Base-by-base conservation (phyloP, 192 early-diverging fungal genomes). In the Mortierella claussenii region DNA sequence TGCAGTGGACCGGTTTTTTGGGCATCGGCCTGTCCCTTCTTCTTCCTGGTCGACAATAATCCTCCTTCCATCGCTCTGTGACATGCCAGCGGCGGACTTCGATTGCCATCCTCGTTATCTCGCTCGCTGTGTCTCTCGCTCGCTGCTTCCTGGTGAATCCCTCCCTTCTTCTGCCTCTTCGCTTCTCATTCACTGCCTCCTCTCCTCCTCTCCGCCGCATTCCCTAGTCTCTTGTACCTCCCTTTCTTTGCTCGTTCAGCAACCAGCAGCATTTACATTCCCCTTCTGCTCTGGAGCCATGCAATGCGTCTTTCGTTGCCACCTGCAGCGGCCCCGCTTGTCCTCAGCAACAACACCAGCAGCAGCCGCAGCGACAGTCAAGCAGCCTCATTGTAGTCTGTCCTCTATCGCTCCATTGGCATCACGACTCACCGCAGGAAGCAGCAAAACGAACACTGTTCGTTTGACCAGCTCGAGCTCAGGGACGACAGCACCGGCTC, bases 231-330 rank as follows among this genome's bases (percentile, higher is more conserved):
- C 37, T 40, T 40, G n/a, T n/a, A n/a, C n/a, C n/a, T n/a, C n/a
- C n/a, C n/a, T n/a, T n/a, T n/a, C n/a, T n/a, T n/a, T n/a, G n/a
- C n/a, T n/a, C n/a, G n/a, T n/a, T n/a, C n/a, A n/a, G n/a, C n/a
- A n/a, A n/a, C n/a, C n/a, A n/a, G n/a, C n/a, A n/a, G n/a, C n/a
- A 40, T 13, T 40, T 7, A 40, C 37, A 40, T 40, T 40, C 37
- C 33, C n/a, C n/a, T n/a, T n/a, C n/a, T 31, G 27, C 17, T 15
- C 18, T 49, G 20, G 58, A 66, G 54, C 55, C 46, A 68, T 68
- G 65, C 65, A 58, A 68, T 50, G 65, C 47, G 37, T 43, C 24
- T 42, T 68, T 43, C 65, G 65, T 68, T 68, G 65, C 65, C 65
- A 51, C n/a, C 55, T 51, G 65, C 65, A 68, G 31, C 65, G 48